Percentiles rank a stretch among this genome's conserved stretches.
These are phyloP conservation scores for Bromus sterilis DNA, from an alignment of 176 grass and related monocot species.

Conservation along the genomic window DNA sequence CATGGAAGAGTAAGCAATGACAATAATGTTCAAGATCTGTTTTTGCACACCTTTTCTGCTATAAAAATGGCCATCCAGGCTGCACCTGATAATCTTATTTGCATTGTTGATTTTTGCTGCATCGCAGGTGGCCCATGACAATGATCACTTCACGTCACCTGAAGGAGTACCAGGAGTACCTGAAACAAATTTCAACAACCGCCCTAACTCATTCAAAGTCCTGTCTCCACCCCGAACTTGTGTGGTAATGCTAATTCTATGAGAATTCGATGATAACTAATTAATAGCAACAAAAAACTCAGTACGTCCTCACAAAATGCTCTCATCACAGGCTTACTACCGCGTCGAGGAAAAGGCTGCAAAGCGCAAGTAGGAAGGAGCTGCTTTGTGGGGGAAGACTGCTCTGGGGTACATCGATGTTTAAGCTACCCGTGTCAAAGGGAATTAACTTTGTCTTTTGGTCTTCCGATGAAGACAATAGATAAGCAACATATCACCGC, in stretches of 20 bases:
- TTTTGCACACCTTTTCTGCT: neutral
- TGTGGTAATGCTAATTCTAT: conserved; percentile 61
- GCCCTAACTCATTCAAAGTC: conserved; percentile 92
- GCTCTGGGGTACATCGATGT: neutral
- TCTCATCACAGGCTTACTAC: conserved; percentile 46
- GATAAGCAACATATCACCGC: neutral
- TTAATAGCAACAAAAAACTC: neutral
- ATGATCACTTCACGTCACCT: conserved; percentile 80
- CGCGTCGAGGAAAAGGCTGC: conserved; percentile 43
- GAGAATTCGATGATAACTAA: neutral
- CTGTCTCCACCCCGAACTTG: conserved; percentile 85
- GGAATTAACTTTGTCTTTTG: neutral
- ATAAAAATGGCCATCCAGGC: neutral
- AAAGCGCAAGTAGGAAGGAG: neutral
- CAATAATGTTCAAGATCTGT: neutral
- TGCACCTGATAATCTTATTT: neutral
- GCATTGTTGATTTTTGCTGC: neutral
- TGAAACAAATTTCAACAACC: conserved; percentile 95
- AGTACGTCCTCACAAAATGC: conserved; percentile 6
- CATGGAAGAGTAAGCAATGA: conserved; percentile 72
- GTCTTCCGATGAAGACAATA: neutral
- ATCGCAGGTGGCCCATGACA: conserved; percentile 65
- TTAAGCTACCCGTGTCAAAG: neutral
- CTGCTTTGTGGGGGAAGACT: neutral
- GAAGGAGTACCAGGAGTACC: conserved; percentile 80